These are phyloP conservation scores for Phialemoniopsis sp. DNA, from an alignment of 2,329 filamentous ascomycete species.

Conservation along the genomic window DNA sequence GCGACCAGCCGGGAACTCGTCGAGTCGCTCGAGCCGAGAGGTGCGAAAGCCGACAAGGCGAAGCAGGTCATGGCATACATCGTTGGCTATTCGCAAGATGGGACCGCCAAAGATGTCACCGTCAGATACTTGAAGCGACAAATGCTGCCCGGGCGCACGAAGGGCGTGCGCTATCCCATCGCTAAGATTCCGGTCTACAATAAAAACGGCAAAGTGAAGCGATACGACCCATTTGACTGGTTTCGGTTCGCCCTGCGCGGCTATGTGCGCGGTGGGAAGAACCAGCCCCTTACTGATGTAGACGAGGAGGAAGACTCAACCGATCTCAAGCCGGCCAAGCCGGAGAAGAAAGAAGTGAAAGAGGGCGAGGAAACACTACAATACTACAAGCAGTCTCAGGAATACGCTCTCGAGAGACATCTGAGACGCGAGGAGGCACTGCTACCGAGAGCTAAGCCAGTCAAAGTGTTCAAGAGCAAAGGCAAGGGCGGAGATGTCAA, in stretches of 20 bases:
- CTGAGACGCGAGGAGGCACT: slow-evolving; percentile 90
- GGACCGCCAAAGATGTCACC: slow-evolving; percentile 91
- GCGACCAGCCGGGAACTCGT: slow-evolving; percentile 70
- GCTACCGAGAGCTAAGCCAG: slow-evolving; percentile 60
- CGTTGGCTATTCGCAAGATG: slow-evolving; percentile 76
- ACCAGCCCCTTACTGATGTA: slow-evolving; percentile 57
- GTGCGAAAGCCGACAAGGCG: slow-evolving; percentile 75
- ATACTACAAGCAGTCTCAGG: slow-evolving; percentile 80
- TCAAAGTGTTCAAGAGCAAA: slow-evolving; percentile 70
- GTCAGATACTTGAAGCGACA: slow-evolving; percentile 82
- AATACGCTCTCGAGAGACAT: slow-evolving; percentile 82
- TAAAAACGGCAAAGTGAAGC: slow-evolving; percentile 69
- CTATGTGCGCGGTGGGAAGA: slow-evolving; percentile 52
- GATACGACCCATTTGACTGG: slow-evolving; percentile 81
- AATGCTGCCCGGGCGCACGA: slow-evolving; percentile 82
- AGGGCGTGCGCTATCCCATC: slow-evolving; percentile 71
- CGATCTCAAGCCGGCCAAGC: slow-evolving; percentile 69
- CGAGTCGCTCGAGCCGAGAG: slow-evolving; percentile 76
- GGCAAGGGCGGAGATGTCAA: slow-evolving; percentile 70
- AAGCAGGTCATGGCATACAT: slow-evolving; percentile 91
- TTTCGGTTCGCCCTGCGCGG: slow-evolving; percentile 75
- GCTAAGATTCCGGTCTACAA: slow-evolving; percentile 82
- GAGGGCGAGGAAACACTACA: slow-evolving; percentile 80
- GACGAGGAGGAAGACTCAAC: slow-evolving; percentile 78
- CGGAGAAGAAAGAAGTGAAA: slow-evolving; percentile 68